Conservation (phyloP, 306 rosid genomes). For the Vicia faba region DNA sequence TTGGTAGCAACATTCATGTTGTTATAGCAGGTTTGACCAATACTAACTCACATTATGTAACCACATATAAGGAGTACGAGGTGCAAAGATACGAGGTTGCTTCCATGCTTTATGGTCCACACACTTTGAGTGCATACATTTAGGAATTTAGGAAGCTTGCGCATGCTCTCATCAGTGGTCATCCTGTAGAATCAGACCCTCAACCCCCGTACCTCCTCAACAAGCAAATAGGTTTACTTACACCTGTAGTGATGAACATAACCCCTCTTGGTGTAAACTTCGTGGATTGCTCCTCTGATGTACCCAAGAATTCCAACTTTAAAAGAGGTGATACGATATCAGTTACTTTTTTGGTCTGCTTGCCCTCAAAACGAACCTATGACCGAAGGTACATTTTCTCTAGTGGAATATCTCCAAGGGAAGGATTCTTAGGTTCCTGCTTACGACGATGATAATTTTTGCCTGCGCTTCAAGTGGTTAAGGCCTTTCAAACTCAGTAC, state of each 20-base stretch:
- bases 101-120: conserved; percentile 92
- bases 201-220: conserved; percentile 84
- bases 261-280: conserved; percentile 64
- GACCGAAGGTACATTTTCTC: conserved; percentile 94
- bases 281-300: conserved; percentile 69
- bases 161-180: conserved; percentile 51
- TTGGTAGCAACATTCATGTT: conserved; percentile 56
- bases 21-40: conserved; percentile 94
- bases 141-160: conserved; percentile 93
- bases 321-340: conserved; percentile 65
- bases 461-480: conserved; percentile 87
- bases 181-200: conserved; percentile 64
- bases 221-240: conserved; percentile 73
- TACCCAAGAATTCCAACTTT: conserved; percentile 69
- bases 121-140: conserved; percentile 83
- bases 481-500: conserved; percentile 71
- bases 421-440: conserved; percentile 75
- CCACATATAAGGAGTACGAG: conserved; percentile 82
- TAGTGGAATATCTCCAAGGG: conserved; percentile 71
- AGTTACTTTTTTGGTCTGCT: conserved; percentile 78
- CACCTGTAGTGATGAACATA: conserved; percentile 76
- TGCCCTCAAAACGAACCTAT: conserved; percentile 91
- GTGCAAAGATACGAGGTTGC: conserved; percentile 98
- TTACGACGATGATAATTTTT: conserved; percentile 90
- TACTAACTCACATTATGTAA: conserved; percentile 87